Conservation (phyloP, 2,329 filamentous ascomycete species). For the Sclerotinia minor region DNA sequence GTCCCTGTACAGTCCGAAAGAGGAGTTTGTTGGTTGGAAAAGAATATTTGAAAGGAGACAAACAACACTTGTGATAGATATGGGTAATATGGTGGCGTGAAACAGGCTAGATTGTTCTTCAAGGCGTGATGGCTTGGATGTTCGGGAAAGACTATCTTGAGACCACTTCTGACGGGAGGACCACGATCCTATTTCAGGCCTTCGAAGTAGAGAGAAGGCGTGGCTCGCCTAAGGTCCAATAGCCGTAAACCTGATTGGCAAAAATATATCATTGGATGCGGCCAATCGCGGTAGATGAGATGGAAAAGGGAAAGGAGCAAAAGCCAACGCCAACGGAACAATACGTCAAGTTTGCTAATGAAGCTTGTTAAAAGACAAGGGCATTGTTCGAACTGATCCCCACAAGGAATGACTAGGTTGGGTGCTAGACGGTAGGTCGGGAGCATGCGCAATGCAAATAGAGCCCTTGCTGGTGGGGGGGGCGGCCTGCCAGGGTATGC, state of each 20-base stretch:
- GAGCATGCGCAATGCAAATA: conserved; percentile 42
- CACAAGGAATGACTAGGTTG: conserved; percentile 38
- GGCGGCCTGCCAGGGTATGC: conserved; percentile 34
- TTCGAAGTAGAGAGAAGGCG: conserved; percentile 45
- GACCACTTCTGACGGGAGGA: conserved; percentile 38
- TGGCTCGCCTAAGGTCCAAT: conserved; percentile 46
- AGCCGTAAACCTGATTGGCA: conserved; percentile 51
- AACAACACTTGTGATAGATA: conserved; percentile 32
- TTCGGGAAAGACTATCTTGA: conserved; percentile 39
- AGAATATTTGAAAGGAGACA: conserved; percentile 29
- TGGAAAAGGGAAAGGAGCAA: conserved; percentile 32
- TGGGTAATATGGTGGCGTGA: conserved; percentile 35
- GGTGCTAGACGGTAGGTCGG: conserved; percentile 39
- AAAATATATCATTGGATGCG: conserved; percentile 38
- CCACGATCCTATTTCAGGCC: conserved; percentile 43
- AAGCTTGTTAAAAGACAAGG: conserved; percentile 34
- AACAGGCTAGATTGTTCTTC: conserved; percentile 35
- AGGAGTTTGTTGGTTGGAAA: conserved; percentile 25
- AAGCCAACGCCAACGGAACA: conserved; percentile 37
- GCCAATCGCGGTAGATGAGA: conserved; percentile 48
- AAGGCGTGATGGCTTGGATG: conserved; percentile 31
- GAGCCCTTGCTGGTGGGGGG: conserved; percentile 39
- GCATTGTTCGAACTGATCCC: conserved; percentile 41
- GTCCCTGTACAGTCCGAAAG: conserved; percentile 27
- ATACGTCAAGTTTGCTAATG: conserved; percentile 39